Base-by-base conservation (phyloP, 306 rosid genomes). In the Gillenia trifoliata region DNA sequence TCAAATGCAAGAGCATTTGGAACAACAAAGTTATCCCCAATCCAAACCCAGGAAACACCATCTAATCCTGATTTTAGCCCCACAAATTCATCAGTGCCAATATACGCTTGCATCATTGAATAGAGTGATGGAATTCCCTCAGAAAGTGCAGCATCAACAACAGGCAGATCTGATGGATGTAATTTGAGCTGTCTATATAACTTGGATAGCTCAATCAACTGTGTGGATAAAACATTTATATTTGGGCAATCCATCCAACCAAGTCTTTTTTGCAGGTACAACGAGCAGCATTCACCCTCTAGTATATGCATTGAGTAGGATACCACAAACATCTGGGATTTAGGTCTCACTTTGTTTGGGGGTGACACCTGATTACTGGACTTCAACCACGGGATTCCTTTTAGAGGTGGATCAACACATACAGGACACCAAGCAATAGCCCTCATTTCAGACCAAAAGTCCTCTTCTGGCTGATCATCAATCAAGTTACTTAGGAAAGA, bases 31-130 rank as follows among this genome's bases (percentile, higher is more conserved):
- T 91, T 97, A 86, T 93, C 98, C 68, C 98, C 97, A 77, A 91
- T 90, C 98, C 98, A 93, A 88, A 93, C 90, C 98, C 98, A 93
- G 66, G 97, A 77, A 78, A 86, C 81, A 66, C 88, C 93, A 70
- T 78, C 83, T 73, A 93, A 85, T 50, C 80, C 85, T 75, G 90
- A 81, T 82, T 83, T 89, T 56, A 89, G 82, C 69, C 71, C 80
- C 75, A 68, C 57, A 36, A 87, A 84, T 45, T 80, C 86, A 71
- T 85, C 86, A 33, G 80, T 77, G 54, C 73, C 86, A 66, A 81
- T 71, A 83, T 79, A 88, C 73, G 85, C 94, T 74, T 88, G 94
- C 90, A 93, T 70, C 79, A 86, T 89, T 64, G 81, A 87, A 84
- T 93, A 93, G 77, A 93, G 88, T 70, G 66, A 68, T 20, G 88